Evolutionary conservation across 305 asterid species (phyloP).

Genomic region (Fraxinus angustifolia): DNA sequence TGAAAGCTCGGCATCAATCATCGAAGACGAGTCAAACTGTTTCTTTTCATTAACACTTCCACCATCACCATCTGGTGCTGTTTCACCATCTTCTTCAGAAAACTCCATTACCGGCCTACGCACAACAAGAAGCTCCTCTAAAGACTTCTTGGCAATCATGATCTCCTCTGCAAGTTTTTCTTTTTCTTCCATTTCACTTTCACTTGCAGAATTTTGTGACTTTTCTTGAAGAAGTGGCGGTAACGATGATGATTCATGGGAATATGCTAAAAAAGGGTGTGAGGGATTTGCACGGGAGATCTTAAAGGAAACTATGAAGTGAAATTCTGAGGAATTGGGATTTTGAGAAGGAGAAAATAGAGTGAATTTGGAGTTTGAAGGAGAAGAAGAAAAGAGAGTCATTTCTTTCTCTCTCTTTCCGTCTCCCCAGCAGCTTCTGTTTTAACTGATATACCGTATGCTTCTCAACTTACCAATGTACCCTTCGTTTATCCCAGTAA

Average conservation of each 20-base stretch:
- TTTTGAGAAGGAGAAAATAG: constrained; percentile 48
- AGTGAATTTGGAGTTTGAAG: constrained; percentile 60
- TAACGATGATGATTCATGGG: constrained; percentile 48
- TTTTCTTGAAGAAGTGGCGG: constrained; percentile 61
- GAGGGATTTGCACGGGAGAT: constrained; percentile 31
- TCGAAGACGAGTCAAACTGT: constrained; percentile 26
- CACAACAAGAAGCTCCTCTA: constrained; percentile 76
- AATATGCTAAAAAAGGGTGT: constrained; percentile 33
- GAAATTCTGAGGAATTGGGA: constrained; percentile 41
- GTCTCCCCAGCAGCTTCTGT: not conserved
- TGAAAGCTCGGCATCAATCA: constrained; percentile 57
- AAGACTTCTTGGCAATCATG: constrained; percentile 58
- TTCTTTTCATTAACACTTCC: constrained; percentile 14
- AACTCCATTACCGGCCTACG: constrained; percentile 79
- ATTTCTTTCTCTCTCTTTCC: constrained; percentile 14
- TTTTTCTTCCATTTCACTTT: constrained; percentile 33
- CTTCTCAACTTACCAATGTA: constrained; percentile 18
- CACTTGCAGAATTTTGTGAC: constrained; percentile 30
- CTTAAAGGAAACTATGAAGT: constrained; percentile 42
- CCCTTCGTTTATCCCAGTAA: constrained; percentile 6
- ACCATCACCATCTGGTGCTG: constrained; percentile 6
- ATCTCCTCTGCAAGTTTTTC: constrained; percentile 55
- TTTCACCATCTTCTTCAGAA: constrained; percentile 22
- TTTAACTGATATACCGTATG: constrained; percentile 24
- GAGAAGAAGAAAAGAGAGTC: constrained; percentile 48